These are phyloP conservation scores for Tubosaeta sp. DNA, from an alignment of 768 basidiomycete species.

Conservation along the genomic window DNA sequence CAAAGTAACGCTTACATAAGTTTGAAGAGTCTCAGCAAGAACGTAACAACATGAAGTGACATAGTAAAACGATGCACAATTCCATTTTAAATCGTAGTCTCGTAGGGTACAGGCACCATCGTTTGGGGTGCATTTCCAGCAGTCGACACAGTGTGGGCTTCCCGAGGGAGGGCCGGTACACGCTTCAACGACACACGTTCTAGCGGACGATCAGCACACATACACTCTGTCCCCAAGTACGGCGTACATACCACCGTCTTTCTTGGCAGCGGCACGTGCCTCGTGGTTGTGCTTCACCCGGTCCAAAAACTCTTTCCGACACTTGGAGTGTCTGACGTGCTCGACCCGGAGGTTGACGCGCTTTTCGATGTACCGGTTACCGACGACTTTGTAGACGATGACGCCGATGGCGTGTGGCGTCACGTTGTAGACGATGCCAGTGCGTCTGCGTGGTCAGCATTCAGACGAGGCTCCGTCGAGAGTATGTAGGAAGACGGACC, in stretches of 20 bases:
- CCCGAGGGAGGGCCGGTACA: conserved; percentile 77
- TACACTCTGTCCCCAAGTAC: not conserved
- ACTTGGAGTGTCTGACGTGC: conserved; percentile 95
- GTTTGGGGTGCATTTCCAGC: conserved; percentile 84
- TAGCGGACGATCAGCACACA: conserved; percentile 23
- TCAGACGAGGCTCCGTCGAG: conserved; percentile 2
- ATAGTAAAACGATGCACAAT: conserved; percentile 11
- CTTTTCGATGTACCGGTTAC: conserved; percentile 99
- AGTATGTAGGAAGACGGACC: conserved; percentile 50
- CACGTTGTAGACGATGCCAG: conserved; percentile 98
- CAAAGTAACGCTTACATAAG: too few relatives aligned
- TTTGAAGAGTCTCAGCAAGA: too few relatives aligned
- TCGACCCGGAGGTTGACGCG: conserved; percentile 97
- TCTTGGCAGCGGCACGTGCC: conserved; percentile 81
- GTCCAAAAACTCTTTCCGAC: conserved; percentile 95
- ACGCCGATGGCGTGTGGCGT: conserved; percentile 93
- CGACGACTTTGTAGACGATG: conserved; percentile 97
- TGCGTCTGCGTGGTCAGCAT: conserved; percentile 56
- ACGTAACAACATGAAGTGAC: conserved; percentile 17
- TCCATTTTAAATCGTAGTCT: conserved; percentile 84
- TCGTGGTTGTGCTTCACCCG: conserved; percentile 90
- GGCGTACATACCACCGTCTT: conserved; percentile 68
- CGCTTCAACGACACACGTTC: conserved; percentile 86
- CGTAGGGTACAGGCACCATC: conserved; percentile 88
- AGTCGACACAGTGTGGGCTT: conserved; percentile 68